Evolutionary conservation across 176 grass and related monocot species (phyloP).

Genomic region (Tillandsia leiboldiana): DNA sequence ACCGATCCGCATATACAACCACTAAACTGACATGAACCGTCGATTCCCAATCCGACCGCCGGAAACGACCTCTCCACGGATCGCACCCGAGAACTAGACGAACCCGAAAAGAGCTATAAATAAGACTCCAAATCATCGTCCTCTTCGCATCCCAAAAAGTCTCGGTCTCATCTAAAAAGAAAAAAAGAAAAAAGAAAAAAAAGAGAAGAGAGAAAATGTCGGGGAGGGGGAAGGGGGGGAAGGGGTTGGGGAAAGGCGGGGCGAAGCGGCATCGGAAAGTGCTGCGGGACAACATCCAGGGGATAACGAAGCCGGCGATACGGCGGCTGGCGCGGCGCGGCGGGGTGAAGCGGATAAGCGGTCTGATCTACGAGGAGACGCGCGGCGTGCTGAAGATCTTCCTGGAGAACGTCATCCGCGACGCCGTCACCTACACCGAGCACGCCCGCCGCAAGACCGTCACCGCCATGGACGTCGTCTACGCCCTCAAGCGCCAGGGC

Average conservation of each 20-base stretch:
- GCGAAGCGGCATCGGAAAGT: conserved; percentile 68
- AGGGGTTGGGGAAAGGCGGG: conserved; percentile 56
- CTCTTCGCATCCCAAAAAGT: too few relatives aligned
- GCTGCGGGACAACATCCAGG: conserved; percentile 59
- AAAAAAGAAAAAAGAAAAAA: too few relatives aligned
- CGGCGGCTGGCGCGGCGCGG: conserved; percentile 36
- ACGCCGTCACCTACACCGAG: conserved; percentile 67
- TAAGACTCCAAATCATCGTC: too few relatives aligned
- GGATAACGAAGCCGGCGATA: conserved; percentile 65
- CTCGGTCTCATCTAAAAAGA: too few relatives aligned
- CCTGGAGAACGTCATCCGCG: conserved; percentile 69
- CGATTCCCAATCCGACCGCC: too few relatives aligned
- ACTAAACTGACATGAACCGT: too few relatives aligned
- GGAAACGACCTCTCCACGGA: too few relatives aligned
- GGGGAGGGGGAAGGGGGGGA: conserved; percentile 43
- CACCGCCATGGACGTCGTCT: conserved; percentile 75
- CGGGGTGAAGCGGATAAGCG: conserved; percentile 59
- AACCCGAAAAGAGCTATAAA: too few relatives aligned
- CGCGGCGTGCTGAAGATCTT: conserved; percentile 78
- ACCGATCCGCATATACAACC: too few relatives aligned
- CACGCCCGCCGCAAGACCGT: conserved; percentile 72
- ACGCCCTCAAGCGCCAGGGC: conserved; percentile 63
- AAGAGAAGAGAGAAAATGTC: too few relatives aligned
- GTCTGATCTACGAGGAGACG: conserved; percentile 62
- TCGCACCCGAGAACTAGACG: too few relatives aligned